Evolutionary conservation across 805 yeast genomes (phyloP).

Genomic region (Pichia manshurica): DNA sequence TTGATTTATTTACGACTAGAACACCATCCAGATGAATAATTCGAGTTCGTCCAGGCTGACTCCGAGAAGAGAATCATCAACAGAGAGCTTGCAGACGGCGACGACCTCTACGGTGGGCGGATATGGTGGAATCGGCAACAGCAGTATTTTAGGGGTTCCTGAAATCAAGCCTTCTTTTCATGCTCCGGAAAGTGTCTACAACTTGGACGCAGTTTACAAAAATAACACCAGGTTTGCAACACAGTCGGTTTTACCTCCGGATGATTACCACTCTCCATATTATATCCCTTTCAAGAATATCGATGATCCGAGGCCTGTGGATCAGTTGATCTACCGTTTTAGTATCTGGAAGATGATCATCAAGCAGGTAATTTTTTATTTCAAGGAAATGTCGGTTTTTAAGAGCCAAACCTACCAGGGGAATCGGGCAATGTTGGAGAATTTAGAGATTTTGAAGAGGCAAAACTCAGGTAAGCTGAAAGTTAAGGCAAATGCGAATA

Average conservation of each 20-base stretch:
- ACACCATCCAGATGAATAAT: no score
- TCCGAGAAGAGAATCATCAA: not conserved
- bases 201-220: slow-evolving; percentile 13
- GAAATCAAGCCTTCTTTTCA: not conserved
- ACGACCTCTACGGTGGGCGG: not conserved
- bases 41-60: not conserved
- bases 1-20: no score
- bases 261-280: slow-evolving; percentile 32
- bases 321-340: slow-evolving; percentile 47
- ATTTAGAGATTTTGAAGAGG: slow-evolving; percentile 27
- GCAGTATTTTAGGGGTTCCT: not conserved
- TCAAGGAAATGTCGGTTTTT: slow-evolving; percentile 45
- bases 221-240: slow-evolving; percentile 17
- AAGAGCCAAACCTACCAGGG: slow-evolving; percentile 42
- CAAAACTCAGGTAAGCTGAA: slow-evolving; percentile 30
- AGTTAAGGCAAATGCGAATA: slow-evolving; percentile 19
- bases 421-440: slow-evolving; percentile 47
- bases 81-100: no score
- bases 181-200: slow-evolving; percentile 7
- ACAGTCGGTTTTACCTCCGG: slow-evolving; percentile 28
- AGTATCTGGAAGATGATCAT: slow-evolving; percentile 53
- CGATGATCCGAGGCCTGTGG: slow-evolving; percentile 37
- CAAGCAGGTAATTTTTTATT: slow-evolving; percentile 47
- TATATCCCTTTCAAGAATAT: slow-evolving; percentile 28
- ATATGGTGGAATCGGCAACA: not conserved